phyloP scores from a whole-genome alignment of 352 stramenopile species.

The Labyrinthula sp. region DNA sequence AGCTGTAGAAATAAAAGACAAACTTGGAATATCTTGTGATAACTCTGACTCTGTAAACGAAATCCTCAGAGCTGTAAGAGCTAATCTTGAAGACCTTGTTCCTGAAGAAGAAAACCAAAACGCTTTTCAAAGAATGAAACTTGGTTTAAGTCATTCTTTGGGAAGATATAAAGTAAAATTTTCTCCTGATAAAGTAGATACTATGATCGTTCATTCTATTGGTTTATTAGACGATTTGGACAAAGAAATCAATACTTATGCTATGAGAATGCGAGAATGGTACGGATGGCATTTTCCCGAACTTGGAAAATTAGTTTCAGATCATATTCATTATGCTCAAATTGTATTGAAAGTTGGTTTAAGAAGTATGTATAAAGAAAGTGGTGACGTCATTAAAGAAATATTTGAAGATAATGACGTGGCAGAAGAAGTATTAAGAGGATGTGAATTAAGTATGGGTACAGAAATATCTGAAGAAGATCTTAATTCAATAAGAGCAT shows the following conservation, averaged over 20 bases:
- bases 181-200: conserved; percentile 97
- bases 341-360: conserved; percentile 75
- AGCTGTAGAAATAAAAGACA: conserved; percentile 87
- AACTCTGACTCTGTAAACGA: conserved; percentile 73
- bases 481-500: conserved; percentile 78
- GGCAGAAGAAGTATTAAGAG: conserved; percentile 81
- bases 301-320: conserved; percentile 86
- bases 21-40: conserved; percentile 71
- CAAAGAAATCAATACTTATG: conserved; percentile 99
- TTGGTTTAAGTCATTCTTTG: conserved; percentile 91
- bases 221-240: conserved; percentile 97
- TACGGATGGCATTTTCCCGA: conserved; percentile 87
- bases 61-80: conserved; percentile 82
- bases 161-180: conserved; percentile 99
- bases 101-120: conserved; percentile 60
- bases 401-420: conserved; percentile 66
- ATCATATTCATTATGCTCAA: conserved; percentile 97
- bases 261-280: conserved; percentile 99
- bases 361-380: conserved; percentile 65
- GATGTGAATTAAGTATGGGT: conserved; percentile 95
- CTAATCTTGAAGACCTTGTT: conserved; percentile 80
- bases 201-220: conserved; percentile 99
- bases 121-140: conserved; percentile 82
- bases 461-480: conserved; percentile 97
- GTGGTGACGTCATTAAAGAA: conserved; percentile 59